Base-by-base conservation (phyloP, 108 stramenopile species). In the Discostella pseudostelligera region DNA sequence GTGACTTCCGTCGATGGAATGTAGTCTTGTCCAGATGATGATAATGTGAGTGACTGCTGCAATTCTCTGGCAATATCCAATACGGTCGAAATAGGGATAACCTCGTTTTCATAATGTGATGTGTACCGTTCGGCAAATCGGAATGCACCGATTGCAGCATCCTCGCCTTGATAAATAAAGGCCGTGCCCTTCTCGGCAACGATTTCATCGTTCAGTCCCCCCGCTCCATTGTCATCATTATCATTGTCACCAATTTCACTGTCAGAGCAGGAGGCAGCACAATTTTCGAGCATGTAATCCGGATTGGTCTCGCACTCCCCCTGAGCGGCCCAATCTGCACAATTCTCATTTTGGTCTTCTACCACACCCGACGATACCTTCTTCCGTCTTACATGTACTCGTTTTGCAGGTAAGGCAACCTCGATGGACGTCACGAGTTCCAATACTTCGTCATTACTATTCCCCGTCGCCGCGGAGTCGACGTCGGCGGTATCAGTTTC, bases 121-220 rank as follows among this genome's bases (percentile, higher is more conserved):
- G 78, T 60, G 47, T 79, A 70, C 13, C 64, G 17, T 40, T 83
- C 83, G 0, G 77, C 83, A 28, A 83, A 83, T 26, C 83, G 79
- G 36, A 83, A 78, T 6, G 83, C 83, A 16, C 76, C 79, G 21
- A 81, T 63, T 1, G 79, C 83, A 2, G 59, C 69, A 62, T 83
- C 83, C 49, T 83, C 83, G 0, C 75, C 80, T 14, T 66, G 21
- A 39, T 76, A 72, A 0, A 81, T 45, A 9, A 22, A 14, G 7
- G 72, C 72, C 25, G 2, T 56, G 24, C 58, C 72, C 10, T 5
- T 37, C n/a, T 20, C 22, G 25, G 17, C 48, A 39, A 17, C 28
- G 7, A 13, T 25, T 1, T 35, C 65, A 8, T 43, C 65, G 0
- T 32, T 37, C 53, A 28, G 37, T 0, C 20, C 46, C 1, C 25